Evolutionary conservation across 768 basidiomycete species (phyloP).

Genomic region (Candolleomyces aberdarensis): DNA sequence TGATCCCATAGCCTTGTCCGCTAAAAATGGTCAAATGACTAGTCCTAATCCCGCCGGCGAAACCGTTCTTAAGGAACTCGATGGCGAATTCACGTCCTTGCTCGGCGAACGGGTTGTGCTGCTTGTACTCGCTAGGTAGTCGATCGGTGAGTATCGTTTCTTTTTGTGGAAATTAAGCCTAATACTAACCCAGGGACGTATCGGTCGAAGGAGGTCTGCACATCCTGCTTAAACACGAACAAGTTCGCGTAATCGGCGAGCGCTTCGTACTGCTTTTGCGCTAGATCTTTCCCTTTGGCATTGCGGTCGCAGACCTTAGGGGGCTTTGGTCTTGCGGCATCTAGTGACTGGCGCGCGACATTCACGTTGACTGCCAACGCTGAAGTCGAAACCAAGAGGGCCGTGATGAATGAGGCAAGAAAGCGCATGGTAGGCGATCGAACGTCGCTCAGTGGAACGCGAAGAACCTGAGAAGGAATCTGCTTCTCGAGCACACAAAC

Average conservation of each 20-base stretch:
- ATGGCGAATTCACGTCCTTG: conserved; percentile 5
- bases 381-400: not conserved
- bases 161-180: not conserved
- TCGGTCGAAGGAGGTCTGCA: not conserved
- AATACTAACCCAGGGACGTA: not conserved
- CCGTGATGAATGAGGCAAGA: not conserved
- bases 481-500: too few species aligned
- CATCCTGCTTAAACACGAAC: not conserved
- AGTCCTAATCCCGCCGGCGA: not conserved
- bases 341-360: not conserved
- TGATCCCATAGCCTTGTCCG: conserved; percentile 5
- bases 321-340: too few species aligned
- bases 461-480: too few species aligned
- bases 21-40: not conserved
- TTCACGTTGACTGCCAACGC: not conserved
- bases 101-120: conserved; percentile 6
- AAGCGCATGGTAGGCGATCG: not conserved
- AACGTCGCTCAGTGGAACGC: too few species aligned
- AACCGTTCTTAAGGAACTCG: not conserved
- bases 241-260: not conserved
- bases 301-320: not conserved
- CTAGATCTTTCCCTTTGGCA: not conserved
- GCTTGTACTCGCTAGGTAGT: not conserved
- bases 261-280: not conserved
- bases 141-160: too few species aligned